Base-by-base conservation (phyloP, 257 asterid species). In the Rhazya stricta region DNA sequence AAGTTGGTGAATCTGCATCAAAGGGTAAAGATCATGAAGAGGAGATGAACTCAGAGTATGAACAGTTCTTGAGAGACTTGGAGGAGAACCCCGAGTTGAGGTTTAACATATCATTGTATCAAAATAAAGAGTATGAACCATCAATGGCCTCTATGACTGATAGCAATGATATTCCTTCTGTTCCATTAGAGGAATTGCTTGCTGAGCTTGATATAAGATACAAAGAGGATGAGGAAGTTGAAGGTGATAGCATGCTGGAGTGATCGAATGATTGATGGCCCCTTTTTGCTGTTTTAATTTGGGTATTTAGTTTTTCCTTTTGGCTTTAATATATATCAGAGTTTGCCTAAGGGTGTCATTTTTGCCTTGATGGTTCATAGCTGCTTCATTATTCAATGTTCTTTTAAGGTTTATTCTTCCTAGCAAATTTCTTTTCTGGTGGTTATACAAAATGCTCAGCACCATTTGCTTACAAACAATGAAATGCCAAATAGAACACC, bases 71-170 rank as follows among this genome's bases (percentile, higher is more conserved):
- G 79, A 70, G 77, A 60, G 87, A 83, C 58, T 78, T 83, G 72
- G 87, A 83, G 79, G 85, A 83, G 79, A 78, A 80, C 76, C 83
- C 87, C 34, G 85, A 78, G 12, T 0, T 78, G 76, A 80, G 85
- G 75, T 81, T 78, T 75, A 73, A 78, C 66, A 46, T 81, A 34
- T 80, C 83, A 34, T 72, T 83, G 68, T 81, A 83, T 32, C 77
- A 63, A 16, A 74, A 83, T 57, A 81, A 76, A 72, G 87, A 83
- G n/a, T 83, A 83, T 29, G 77, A 78, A 73, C 83, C 79, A 34
- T 80, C 87, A 11, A 27, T 65, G 76, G 76, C 81, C 5, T 81
- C 83, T 7, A 41, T 53, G 34, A 66, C 78, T 29, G 87, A 83
- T 58, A 83, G 78, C 6, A 83, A 72, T 10, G 87, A 83, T 36